Conservation (phyloP, 345 rosid species). For the Brassica carinata region DNA sequence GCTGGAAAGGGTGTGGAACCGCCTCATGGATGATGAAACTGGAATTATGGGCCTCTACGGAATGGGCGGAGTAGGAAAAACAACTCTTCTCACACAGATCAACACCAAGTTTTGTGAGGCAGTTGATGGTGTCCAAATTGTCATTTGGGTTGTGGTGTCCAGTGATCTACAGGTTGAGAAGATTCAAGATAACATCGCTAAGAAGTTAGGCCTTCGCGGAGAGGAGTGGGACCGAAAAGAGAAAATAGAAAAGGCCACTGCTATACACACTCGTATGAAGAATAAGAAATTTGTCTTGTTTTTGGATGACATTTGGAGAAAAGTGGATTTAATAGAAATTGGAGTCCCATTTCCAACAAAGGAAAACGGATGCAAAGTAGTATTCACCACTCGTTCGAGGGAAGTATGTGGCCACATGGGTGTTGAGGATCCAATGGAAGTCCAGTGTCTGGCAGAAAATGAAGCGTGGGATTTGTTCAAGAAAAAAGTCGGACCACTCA, state of each 20-base stretch:
- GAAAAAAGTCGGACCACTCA: neutral
- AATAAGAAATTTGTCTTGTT: neutral
- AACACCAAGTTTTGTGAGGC: neutral
- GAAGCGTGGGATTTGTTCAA: neutral
- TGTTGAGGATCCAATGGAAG: neutral
- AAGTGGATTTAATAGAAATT: neutral
- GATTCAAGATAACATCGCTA: neutral
- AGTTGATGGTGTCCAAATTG: neutral
- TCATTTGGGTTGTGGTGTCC: neutral
- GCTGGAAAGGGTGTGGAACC: neutral
- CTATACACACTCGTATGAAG: neutral
- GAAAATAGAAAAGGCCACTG: neutral
- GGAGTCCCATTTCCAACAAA: neutral
- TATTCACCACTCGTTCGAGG: neutral
- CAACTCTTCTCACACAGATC: neutral
- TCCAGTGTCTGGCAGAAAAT: neutral
- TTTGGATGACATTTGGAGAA: neutral
- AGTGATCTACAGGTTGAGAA: neutral
- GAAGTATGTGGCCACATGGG: neutral
- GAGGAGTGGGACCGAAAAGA: neutral
- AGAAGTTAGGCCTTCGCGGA: neutral
- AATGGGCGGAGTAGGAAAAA: neutral
- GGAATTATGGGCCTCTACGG: neutral
- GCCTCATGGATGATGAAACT: neutral
- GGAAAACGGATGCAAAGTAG: neutral